These are phyloP conservation scores for Leccinum sublutescens DNA, from an alignment of 768 basidiomycete genomes.

Conservation along the genomic window DNA sequence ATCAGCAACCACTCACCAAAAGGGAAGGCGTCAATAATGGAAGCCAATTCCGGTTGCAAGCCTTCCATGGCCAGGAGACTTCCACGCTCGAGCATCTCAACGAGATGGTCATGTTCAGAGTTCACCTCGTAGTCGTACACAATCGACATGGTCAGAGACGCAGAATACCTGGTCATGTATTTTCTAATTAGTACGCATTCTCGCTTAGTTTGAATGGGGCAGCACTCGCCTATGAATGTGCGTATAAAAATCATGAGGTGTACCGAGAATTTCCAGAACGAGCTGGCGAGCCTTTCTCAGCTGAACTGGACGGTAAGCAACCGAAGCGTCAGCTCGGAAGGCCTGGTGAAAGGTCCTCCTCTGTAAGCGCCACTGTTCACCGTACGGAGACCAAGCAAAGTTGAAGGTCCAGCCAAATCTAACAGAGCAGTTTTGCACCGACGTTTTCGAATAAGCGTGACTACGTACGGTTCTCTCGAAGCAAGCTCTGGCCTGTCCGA, in stretches of 20 bases:
- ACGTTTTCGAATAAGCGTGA: neutral
- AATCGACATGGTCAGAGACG: slow-evolving; percentile 38
- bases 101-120: slow-evolving; percentile 36
- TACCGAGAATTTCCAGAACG: slow-evolving; percentile 9
- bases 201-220: too few species aligned
- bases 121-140: slow-evolving; percentile 41
- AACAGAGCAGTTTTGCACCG: neutral
- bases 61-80: slow-evolving; percentile 13
- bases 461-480: slow-evolving; percentile 14
- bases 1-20: slow-evolving; percentile 12
- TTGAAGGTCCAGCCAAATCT: slow-evolving; percentile 25
- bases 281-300: slow-evolving; percentile 20
- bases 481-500: slow-evolving; percentile 26
- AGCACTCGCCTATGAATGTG: slow-evolving; percentile 12
- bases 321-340: slow-evolving; percentile 18
- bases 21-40: slow-evolving; percentile 21
- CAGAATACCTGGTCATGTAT: slow-evolving; percentile 26
- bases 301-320: slow-evolving; percentile 16
- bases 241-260: slow-evolving; percentile 2
- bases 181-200: neutral
- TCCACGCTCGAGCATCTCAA: slow-evolving; percentile 38
- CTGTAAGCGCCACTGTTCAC: slow-evolving; percentile 25
- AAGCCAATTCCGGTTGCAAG: slow-evolving; percentile 17
- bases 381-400: slow-evolving; percentile 17
- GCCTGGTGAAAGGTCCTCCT: slow-evolving; percentile 24